Conservation (phyloP, 164 flowering plant species). For the Taxillus chinensis region DNA sequence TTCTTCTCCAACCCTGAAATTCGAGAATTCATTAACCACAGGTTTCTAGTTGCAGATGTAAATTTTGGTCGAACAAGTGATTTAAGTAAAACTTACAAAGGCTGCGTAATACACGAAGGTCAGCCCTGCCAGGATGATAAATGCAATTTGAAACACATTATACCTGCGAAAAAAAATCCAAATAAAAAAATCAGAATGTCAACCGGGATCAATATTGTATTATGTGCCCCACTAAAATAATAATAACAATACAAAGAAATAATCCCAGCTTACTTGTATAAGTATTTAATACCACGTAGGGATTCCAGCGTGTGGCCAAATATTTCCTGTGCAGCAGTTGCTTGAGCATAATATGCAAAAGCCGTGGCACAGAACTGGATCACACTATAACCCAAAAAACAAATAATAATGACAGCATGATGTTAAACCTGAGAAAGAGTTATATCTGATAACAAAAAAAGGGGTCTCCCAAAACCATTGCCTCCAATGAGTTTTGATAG, state of each 20-base stretch:
- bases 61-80: not conserved
- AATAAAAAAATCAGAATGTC: not conserved
- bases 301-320: slow-evolving; percentile 96
- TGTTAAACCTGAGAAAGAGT: not conserved
- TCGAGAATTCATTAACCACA: no score
- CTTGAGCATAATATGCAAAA: slow-evolving; percentile 95
- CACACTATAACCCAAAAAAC: slow-evolving; percentile 51
- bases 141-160: slow-evolving; percentile 91
- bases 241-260: not conserved
- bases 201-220: slow-evolving; percentile 7
- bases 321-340: slow-evolving; percentile 97
- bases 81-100: slow-evolving; percentile 54
- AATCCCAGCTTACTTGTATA: slow-evolving; percentile 73
- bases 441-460: not conserved
- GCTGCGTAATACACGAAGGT: slow-evolving; percentile 75
- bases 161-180: no score
- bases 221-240: not conserved
- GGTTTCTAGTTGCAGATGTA: not conserved
- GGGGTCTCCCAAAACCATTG: not conserved
- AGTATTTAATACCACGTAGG: slow-evolving; percentile 85
- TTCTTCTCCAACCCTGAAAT: slow-evolving; percentile 88
- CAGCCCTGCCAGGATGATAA: slow-evolving; percentile 65
- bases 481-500: no score
- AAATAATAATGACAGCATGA: not conserved
- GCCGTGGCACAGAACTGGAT: slow-evolving; percentile 96